Evolutionary conservation across 148 eudicot species (phyloP).

Genomic region (Nepenthes gracilis): DNA sequence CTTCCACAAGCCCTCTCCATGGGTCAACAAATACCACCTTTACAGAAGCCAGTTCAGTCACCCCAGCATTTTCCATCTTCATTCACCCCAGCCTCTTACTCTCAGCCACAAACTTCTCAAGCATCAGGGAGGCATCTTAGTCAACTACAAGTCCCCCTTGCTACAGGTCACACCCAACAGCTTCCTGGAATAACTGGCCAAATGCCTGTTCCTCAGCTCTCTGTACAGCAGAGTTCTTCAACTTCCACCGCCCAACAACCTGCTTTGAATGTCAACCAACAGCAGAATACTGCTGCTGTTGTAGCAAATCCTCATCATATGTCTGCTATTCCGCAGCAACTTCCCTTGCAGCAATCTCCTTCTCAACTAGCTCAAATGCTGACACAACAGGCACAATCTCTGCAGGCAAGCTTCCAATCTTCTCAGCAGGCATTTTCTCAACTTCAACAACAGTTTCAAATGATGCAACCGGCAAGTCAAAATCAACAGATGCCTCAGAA

Average conservation of each 20-base stretch:
- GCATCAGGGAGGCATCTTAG: slow-evolving; percentile 28
- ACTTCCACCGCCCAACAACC: slow-evolving; percentile 26
- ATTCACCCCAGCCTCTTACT: slow-evolving; percentile 23
- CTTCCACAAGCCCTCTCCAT: slow-evolving; percentile 24
- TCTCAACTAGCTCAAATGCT: slow-evolving; percentile 88
- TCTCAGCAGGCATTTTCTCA: slow-evolving; percentile 80
- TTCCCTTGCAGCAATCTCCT: slow-evolving; percentile 50
- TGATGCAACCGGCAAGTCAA: slow-evolving; percentile 75
- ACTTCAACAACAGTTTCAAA: slow-evolving; percentile 81
- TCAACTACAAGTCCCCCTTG: slow-evolving; percentile 29
- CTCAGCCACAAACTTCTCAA: slow-evolving; percentile 30
- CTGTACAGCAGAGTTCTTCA: slow-evolving; percentile 35
- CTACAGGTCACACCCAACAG: slow-evolving; percentile 35
- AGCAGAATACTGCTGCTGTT: slow-evolving; percentile 25
- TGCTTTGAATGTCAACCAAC: slow-evolving; percentile 16
- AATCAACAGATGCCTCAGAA: slow-evolving; percentile 38
- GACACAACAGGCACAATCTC: slow-evolving; percentile 80
- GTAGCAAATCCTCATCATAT: slow-evolving; percentile 34
- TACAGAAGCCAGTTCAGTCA: slow-evolving; percentile 48
- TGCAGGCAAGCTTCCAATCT: slow-evolving; percentile 86
- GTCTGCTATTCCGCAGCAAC: slow-evolving; percentile 27
- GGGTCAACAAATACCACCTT: slow-evolving; percentile 43
- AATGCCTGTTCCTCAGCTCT: slow-evolving; percentile 31
- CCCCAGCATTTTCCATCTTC: slow-evolving; percentile 43
- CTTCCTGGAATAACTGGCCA: slow-evolving; percentile 25